A percentile compares a stretch with the other conserved stretches of the same genome.
These are phyloP conservation scores for Exophiala phaeomuriformis DNA, from an alignment of 2,329 filamentous ascomycete genomes.

Conservation along the genomic window DNA sequence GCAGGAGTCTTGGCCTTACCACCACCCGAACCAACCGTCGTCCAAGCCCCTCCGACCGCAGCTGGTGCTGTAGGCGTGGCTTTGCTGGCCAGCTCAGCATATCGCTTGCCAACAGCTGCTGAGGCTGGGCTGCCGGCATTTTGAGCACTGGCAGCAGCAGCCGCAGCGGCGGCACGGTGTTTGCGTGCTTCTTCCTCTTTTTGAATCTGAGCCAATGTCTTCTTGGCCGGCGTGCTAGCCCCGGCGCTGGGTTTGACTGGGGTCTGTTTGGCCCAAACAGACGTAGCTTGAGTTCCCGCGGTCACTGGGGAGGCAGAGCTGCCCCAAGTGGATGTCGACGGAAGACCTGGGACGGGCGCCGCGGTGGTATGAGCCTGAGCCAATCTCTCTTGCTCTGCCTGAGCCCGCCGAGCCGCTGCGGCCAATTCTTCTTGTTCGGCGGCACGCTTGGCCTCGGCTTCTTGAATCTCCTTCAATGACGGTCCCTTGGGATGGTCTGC, in stretches of 20 bases:
- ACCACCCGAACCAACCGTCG: slow-evolving; percentile 84
- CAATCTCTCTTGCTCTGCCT: slow-evolving; percentile 67
- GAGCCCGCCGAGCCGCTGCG: slow-evolving; percentile 65
- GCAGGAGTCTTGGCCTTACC: slow-evolving; percentile 79
- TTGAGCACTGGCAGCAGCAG: slow-evolving; percentile 37
- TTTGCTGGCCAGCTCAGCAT: slow-evolving; percentile 90
- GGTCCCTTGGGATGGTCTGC: slow-evolving; percentile 69
- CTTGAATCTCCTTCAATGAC: slow-evolving; percentile 92
- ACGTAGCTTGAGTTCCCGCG: slow-evolving; percentile 39
- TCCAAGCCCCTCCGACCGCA: slow-evolving; percentile 63
- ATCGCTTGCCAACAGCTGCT: slow-evolving; percentile 65
- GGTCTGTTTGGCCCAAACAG: slow-evolving; percentile 46
- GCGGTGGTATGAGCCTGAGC: slow-evolving; percentile 51
- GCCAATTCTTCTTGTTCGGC: slow-evolving; percentile 80
- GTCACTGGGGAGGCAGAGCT: slow-evolving; percentile 63
- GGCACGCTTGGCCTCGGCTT: slow-evolving; percentile 86
- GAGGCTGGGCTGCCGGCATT: slow-evolving; percentile 38
- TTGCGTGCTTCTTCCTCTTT: slow-evolving; percentile 91
- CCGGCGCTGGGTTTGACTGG: slow-evolving; percentile 36
- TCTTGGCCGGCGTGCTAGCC: slow-evolving; percentile 52
- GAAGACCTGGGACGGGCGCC: slow-evolving; percentile 67
- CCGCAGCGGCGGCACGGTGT: slow-evolving; percentile 57
- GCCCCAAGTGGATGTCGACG: slow-evolving; percentile 83
- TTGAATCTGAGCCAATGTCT: slow-evolving; percentile 92
- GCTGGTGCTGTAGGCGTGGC: slow-evolving; percentile 41